Conservation (phyloP, 2,329 filamentous ascomycete genomes). For the Exophiala alcalophila region DNA sequence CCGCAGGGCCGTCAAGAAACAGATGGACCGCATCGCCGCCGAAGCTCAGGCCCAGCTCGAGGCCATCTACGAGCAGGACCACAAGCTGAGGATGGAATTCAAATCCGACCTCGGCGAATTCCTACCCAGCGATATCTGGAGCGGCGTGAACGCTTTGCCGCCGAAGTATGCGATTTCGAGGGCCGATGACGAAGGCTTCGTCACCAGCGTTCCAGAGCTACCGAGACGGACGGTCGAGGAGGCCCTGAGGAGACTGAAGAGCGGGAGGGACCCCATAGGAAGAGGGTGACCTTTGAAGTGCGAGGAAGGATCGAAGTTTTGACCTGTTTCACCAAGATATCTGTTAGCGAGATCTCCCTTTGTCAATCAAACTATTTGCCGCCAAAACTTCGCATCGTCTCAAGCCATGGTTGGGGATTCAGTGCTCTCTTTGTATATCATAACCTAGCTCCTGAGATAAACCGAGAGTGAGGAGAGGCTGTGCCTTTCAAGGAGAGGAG, state of each 20-base stretch:
- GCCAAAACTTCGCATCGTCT: too few species aligned
- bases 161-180: slow-evolving; percentile 42
- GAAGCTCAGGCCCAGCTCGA: slow-evolving; percentile 76
- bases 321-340: too few species aligned
- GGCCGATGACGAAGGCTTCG: slow-evolving; percentile 44
- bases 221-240: slow-evolving; percentile 44
- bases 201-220: slow-evolving; percentile 40
- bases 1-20: slow-evolving; percentile 67
- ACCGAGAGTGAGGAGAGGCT: slow-evolving; percentile 6
- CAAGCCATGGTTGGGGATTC: slow-evolving; percentile 37
- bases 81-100: slow-evolving; percentile 71
- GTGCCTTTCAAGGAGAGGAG: too few species aligned
- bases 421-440: slow-evolving; percentile 64
- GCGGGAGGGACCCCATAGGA: slow-evolving; percentile 4
- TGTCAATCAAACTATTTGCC: too few species aligned
- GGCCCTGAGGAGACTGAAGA: slow-evolving; percentile 41
- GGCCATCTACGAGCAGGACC: slow-evolving; percentile 70
- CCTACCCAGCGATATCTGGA: slow-evolving; percentile 84
- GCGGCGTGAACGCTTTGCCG: slow-evolving; percentile 57
- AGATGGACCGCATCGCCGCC: slow-evolving; percentile 69
- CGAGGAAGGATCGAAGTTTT: too few species aligned
- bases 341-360: too few species aligned
- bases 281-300: slow-evolving; percentile 5
- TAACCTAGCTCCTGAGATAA: too few species aligned
- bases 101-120: slow-evolving; percentile 79